phyloP scores from a whole-genome alignment of 805 yeast genomes.

The Isabelozyma rhagii region DNA sequence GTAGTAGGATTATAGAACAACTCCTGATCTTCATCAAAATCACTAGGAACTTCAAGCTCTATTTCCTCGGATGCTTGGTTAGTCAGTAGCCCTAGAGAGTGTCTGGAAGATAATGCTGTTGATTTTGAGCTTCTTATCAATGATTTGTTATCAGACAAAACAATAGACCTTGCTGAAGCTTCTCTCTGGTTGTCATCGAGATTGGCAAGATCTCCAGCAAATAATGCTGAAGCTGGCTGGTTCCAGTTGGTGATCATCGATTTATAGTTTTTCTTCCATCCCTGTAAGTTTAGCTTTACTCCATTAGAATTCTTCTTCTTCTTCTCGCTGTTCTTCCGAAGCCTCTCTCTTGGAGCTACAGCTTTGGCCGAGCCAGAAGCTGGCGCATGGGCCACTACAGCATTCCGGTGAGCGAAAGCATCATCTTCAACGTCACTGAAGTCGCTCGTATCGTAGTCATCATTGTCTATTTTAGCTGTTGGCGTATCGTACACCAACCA shows the following conservation, averaged over 20 bases:
- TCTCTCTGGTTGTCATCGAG: background rate
- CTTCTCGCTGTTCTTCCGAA: constrained; percentile 2
- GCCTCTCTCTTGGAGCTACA: background rate
- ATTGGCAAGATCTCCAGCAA: constrained; percentile 3
- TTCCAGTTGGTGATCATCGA: constrained; percentile 29
- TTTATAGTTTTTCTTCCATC: constrained; percentile 19
- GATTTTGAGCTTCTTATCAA: background rate
- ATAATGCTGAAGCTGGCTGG: constrained; percentile 19
- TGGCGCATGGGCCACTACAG: background rate
- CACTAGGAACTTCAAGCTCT: constrained; percentile 25
- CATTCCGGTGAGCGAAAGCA: background rate
- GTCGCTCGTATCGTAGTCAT: constrained; percentile 2
- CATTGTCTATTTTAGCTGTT: background rate
- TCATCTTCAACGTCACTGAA: constrained; percentile 1
- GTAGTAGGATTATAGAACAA: constrained; percentile 31
- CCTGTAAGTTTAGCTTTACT: constrained; percentile 7
- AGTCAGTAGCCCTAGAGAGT: background rate
- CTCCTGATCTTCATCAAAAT: constrained; percentile 23
- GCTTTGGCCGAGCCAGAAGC: background rate
- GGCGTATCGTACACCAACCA: constrained; percentile 27
- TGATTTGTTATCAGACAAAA: background rate
- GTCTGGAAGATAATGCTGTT: background rate
- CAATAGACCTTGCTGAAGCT: background rate
- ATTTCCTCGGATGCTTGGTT: constrained; percentile 16
- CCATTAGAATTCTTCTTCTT: background rate